Evolutionary conservation across 2,329 filamentous ascomycete species (phyloP), one percentile per base, ranked within the genome.

Genomic region (Akanthomyces dipterigenus): DNA sequence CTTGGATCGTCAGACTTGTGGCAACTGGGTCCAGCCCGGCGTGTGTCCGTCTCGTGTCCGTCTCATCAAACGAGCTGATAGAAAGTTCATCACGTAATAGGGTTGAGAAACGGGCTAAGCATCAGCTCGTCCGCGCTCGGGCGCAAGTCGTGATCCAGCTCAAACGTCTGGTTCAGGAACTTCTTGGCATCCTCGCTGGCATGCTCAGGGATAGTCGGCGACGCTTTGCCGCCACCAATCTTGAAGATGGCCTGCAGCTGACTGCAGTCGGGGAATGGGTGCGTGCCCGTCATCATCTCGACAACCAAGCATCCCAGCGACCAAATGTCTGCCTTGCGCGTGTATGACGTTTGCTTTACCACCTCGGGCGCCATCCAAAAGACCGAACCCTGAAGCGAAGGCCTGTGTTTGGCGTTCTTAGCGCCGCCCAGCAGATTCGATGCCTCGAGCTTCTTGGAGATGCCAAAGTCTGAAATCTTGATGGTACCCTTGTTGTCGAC

Each of bases 361-460:
- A 99, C 95, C 78, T 99, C 95, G 9, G 95, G 95, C 0, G 95
- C 95, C 95, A 99, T 99, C 95, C 95, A 99, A 78, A 97, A 99
- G 57, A 99, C 95, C 28, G 92, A 97, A 16, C 95, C 95, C 74
- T 99, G 95, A 3, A 99, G 84, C 1, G 93, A 98, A 3, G 87
- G 86, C 5, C 86, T 80, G 69, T 89, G 81, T 72, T 86, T 87
- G 74, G 83, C 86, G 75, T 86, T 87, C 70, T 82, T 84, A 70
- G 80, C 88, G 68, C 81, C 88, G 70, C 74, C 86, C 51, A 96
- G 85, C 49, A 97, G 85, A 63, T 93, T 95, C 62, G 91, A 88
- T 16, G 92, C 92, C 75, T 98, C 93, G 45, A 98, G 89, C 73
- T 96, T 96, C 81, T 99, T 99, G 64, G 90, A 96, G 72, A 99